Conservation (phyloP, 768 basidiomycete genomes). For the Clitopilus passeckerianus region DNA sequence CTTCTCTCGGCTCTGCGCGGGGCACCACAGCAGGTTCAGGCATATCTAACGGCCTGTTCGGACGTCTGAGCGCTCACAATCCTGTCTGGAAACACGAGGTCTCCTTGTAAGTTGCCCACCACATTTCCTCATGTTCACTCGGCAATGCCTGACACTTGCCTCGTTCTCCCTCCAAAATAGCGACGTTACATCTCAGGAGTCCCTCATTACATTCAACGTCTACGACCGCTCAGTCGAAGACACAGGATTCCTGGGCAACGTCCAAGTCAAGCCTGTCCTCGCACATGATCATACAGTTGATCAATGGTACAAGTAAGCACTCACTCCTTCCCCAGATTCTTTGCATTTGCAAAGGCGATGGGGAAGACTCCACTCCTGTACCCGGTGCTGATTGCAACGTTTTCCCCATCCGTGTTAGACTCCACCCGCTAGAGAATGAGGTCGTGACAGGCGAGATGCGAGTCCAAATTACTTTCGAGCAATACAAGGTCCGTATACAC, state of each 20-base stretch:
- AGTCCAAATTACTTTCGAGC: slow-evolving; percentile 91
- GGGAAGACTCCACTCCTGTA: slow-evolving; percentile 10
- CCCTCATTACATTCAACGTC: slow-evolving; percentile 80
- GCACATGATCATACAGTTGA: slow-evolving; percentile 94
- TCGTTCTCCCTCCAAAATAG: slow-evolving; percentile 32
- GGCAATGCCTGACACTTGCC: slow-evolving; percentile 13
- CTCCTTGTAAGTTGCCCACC: slow-evolving; percentile 70
- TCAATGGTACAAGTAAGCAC: slow-evolving; percentile 89
- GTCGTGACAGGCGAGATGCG: slow-evolving; percentile 89
- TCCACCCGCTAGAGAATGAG: slow-evolving; percentile 75
- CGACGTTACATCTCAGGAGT: slow-evolving; percentile 89
- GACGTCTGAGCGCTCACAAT: slow-evolving; percentile 71
- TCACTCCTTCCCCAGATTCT: slow-evolving; percentile 8
- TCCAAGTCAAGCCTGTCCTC: slow-evolving; percentile 88
- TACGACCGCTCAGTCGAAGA: slow-evolving; percentile 85
- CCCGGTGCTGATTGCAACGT: slow-evolving; percentile 8
- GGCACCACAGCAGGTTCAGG: slow-evolving; percentile 17
- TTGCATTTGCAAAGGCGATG: background rate
- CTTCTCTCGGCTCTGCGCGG: slow-evolving; percentile 33
- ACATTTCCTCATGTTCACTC: background rate
- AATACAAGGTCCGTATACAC: slow-evolving; percentile 64
- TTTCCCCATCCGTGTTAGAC: slow-evolving; percentile 33
- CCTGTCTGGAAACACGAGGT: slow-evolving; percentile 99
- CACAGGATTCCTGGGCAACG: slow-evolving; percentile 85
- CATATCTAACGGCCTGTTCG: slow-evolving; percentile 46